Base-by-base conservation (phyloP, 129 eudicot species). In the Artemisia annua region DNA sequence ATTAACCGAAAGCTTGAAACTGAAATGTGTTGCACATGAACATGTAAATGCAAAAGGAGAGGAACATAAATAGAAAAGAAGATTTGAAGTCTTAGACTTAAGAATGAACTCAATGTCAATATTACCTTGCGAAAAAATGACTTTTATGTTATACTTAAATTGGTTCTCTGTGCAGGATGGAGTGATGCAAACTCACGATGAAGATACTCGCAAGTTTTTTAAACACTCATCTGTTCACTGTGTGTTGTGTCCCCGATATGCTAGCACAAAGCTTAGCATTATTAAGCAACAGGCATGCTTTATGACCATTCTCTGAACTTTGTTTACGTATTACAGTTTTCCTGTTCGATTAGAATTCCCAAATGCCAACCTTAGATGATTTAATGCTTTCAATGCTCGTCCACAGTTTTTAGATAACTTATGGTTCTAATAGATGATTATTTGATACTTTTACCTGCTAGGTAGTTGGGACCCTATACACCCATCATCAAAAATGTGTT, bases 401-500 rank as follows among this genome's bases (percentile, higher is more conserved):
- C 3, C 43, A 48, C 51, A 44, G 2, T 10, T 64, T 64, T 28
- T 32, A 12, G 43, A 30, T 12, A 30, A 52, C 64, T 70, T 54
- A 55, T 55, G 14, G 17, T 2, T 44, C 54, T 2, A n/a, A 15
- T 74, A 15, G 16, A 11, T 16, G 35, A 72, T 48, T 6, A 26
- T n/a, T 24, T 60, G 69, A 59, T 59, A 46, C 48, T 56, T 10
- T 32, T 58, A 70, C 57, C 70, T 78, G 77, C 19, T 3, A 91
- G 97, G 97, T 91, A 70, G 93, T 91, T 63, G 97, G 97, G 68
- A 91, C 96, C 22, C 79, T 88, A 54, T 91, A 88, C 66, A 86
- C 96, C 9, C 97, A 91, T 82, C 97, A 91, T 67, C 97, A 91
- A 78, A 91, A 91, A 72, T 91, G 97, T 84, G 97, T 91, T 39